Evolutionary conservation across 345 rosid genomes (phyloP), one percentile per base, ranked within the genome.

Genomic region (Brassica rapa): DNA sequence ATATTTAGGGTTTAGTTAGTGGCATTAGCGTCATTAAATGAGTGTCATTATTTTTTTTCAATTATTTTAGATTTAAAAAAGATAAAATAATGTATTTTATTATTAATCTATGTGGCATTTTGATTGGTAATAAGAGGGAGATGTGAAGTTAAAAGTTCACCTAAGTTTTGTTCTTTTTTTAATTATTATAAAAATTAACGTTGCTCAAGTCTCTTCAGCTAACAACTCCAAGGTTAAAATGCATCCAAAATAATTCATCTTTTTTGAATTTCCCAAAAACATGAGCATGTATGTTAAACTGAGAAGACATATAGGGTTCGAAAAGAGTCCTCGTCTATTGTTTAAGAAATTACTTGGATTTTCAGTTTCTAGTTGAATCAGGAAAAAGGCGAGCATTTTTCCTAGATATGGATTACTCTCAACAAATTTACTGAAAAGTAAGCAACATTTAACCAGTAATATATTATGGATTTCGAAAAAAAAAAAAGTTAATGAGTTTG

Each of bases 301-400:
- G n/a, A 56, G 37, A 61, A 61, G n/a, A n/a, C n/a, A n/a, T n/a
- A 25, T 39, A 9, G 3, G 6, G 46, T 46, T 16, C 29, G n/a
- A 16, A 63, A 12, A 32, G 32, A 61, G 65, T 27, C 21, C 3
- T 3, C 16, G 2, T 27, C n/a, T 25, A 1, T 25, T 25, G 27
- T 5, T 74, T 21, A 23, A 9, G 9, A 0, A 27, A 27, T 11
- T 43, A 27, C 68, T 49, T 62, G 69, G 21, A 10, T 8, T 32
- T 49, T 53, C 70, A 69, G 70, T 32, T 60, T 62, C 24, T 49
- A 69, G 69, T 76, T 69, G 63, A 69, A 30, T 7, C 39, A 62
- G 11, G 56, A 62, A 30, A 60, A 68, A 29, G 8, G 29, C 43
- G 25, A 69, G 4, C 10, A 16, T 27, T 43, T 41, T 46, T 60